Evolutionary conservation across 2,329 filamentous ascomycete genomes (phyloP), one percentile per base, ranked within the genome.

Genomic region (Septoria petroselini): DNA sequence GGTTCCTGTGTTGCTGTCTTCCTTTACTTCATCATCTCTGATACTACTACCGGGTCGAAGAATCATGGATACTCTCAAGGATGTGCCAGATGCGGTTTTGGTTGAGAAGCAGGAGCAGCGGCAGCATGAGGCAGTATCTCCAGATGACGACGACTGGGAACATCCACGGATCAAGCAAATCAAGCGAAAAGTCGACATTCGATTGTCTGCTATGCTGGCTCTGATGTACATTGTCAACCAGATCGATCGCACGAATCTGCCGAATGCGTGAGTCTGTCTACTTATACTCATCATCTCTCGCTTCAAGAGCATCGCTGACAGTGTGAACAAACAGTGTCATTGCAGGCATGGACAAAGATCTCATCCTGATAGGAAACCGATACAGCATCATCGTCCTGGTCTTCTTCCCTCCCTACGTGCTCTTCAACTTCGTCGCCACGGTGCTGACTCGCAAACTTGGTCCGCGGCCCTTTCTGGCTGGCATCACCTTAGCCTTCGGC

Each of bases 401-500:
- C 25, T 48, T 48, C 38, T 48, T 48, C 58, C 38, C 78, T 46
- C 69, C 67, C 23, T 84, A 84, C 56, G 67, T 84, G 1, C 65
- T 81, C 12, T 82, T 83, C 75, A 79, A 84, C 81, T 0, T 82
- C 79, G 0, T 51, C n/a, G 46, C 46, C 12, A 43, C 46, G 6
- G 40, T 49, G 7, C 17, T 49, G 6, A 33, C 46, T 3, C 46
- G 46, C 11, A 49, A 84, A 83, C 53, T 69, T 83, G 48, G 60
- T 80, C 0, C 66, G 83, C 2, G 81, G 78, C 0, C 69, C 74
- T 3, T 66, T 79, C 27, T 70, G 72, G 12, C 80, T 79, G 1
- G 76, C 76, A 2, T 50, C 76, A 2, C 82, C 80, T 54, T 70
- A 82, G 2, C 71, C 75, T 0, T 41, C 29, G 17, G 34, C 30